Evolutionary conservation across 768 basidiomycete species (phyloP), one percentile per base, ranked within the genome.

Genomic region (Rhodotorula babjevae): DNA sequence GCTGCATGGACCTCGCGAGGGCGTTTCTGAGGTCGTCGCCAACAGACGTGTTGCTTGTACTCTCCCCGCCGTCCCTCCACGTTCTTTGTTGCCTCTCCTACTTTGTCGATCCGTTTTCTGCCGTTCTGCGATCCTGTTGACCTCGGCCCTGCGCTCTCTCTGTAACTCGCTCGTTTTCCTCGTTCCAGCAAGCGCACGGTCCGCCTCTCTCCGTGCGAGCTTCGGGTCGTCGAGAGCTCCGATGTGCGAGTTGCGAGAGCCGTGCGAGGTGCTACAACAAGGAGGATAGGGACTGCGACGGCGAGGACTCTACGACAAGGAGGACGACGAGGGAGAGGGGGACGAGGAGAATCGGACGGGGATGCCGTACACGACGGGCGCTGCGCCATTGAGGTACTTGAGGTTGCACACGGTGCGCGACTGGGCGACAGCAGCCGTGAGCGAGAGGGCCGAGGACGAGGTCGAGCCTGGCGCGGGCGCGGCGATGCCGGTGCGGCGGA

Each of bases 341-440:
- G 47, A 21, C 49, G 21, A 27, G 11, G 50, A 25, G 71, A 96
- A 80, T 81, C 91, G 92, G 78, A 94, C 92, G 5, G 96, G 96
- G 76, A 99, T 89, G 4, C 96, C 96, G 79, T 97, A 98, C 19
- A 94, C 89, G 0, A 99, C 89, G 23, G 93, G 90, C 21, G 96
- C 93, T 1, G 94, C 93, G 3, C 95, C 96, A 42, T 93, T 98
- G 68, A 98, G 83, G 81, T 93, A 98, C 80, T 87, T 90, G 49
- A 99, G 83, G 82, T 93, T 94, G 82, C 93, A 96, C 29, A 84
- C 84, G 33, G 89, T 87, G 74, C 96, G 84, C 36, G 92, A 87
- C 72, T 86, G 83, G 3, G 90, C 90, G 21, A 99, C 87, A 0
- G 95, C 95, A 19, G 86, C 80, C 5, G 92, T 87, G 21, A 92